Conservation (phyloP, 441 rosid species). For the Pelargonium cotyledonis region DNA sequence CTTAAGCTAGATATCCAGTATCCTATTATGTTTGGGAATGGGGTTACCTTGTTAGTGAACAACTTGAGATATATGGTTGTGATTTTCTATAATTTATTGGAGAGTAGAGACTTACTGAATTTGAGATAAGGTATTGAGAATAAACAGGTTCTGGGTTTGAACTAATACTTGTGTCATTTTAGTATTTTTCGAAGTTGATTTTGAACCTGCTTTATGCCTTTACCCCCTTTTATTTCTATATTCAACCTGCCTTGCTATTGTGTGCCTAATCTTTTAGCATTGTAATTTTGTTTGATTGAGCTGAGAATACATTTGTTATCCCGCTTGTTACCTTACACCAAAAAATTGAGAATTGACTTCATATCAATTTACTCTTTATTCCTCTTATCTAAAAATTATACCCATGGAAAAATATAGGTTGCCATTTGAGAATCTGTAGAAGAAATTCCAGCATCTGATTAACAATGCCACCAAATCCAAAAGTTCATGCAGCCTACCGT, state of each 20-base stretch:
- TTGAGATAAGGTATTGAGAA: too few species aligned
- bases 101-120: too few species aligned
- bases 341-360: neutral
- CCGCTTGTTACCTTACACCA: neutral
- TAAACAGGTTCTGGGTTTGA: neutral
- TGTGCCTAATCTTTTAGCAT: neutral
- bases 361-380: neutral
- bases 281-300: neutral
- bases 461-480: conserved; percentile 4
- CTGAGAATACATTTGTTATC: neutral
- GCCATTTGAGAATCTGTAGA: neutral
- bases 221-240: neutral
- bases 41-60: neutral
- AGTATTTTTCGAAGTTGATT: neutral
- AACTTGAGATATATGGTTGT: neutral
- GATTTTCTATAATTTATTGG: neutral
- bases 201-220: too few species aligned
- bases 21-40: neutral
- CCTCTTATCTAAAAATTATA: neutral
- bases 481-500: conserved; percentile 1
- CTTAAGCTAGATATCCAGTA: neutral
- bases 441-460: neutral
- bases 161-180: neutral
- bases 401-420: neutral
- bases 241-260: neutral